phyloP scores from a whole-genome alignment of 768 basidiomycete genomes.

The Agaricus blazei region DNA sequence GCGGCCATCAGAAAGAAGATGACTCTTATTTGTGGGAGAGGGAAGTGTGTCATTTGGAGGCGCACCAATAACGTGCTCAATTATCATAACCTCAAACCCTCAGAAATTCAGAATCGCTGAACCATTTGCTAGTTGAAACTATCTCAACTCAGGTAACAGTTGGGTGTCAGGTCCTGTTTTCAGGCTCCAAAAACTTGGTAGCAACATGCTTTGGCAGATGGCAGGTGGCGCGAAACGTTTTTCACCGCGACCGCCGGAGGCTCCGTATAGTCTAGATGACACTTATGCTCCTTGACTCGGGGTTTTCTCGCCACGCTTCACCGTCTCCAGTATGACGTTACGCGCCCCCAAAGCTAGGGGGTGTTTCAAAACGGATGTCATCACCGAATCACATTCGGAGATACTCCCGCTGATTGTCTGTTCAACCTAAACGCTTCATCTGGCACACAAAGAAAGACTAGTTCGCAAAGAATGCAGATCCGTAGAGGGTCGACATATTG shows the following conservation, averaged over 20 bases:
- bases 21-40: slow-evolving; percentile 8
- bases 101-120: slow-evolving; percentile 63
- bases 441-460: slow-evolving; percentile 24
- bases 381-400: slow-evolving; percentile 26
- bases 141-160: slow-evolving; percentile 14
- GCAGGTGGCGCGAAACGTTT: slow-evolving; percentile 45
- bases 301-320: slow-evolving; percentile 84
- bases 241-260: slow-evolving; percentile 83
- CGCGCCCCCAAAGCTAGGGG: slow-evolving; percentile 60
- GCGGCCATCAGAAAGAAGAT: slow-evolving; percentile 12
- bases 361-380: slow-evolving; percentile 30
- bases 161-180: slow-evolving; percentile 38
- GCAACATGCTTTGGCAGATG: slow-evolving; percentile 54
- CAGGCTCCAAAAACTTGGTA: slow-evolving; percentile 86
- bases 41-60: slow-evolving; percentile 17
- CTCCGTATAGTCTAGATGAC: slow-evolving; percentile 88
- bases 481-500: slow-evolving; percentile 83
- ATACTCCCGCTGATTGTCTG: slow-evolving; percentile 20
- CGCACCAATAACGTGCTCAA: slow-evolving; percentile 53
- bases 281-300: slow-evolving; percentile 33
- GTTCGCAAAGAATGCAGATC: slow-evolving; percentile 75
- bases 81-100: slow-evolving; percentile 87
- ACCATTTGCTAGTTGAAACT: slow-evolving; percentile 17
- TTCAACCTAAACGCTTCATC: background rate
- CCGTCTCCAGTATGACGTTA: slow-evolving; percentile 88